Evolutionary conservation across 306 rosid genomes (phyloP), one percentile per base, ranked within the genome.

Genomic region (Quercus parvula): DNA sequence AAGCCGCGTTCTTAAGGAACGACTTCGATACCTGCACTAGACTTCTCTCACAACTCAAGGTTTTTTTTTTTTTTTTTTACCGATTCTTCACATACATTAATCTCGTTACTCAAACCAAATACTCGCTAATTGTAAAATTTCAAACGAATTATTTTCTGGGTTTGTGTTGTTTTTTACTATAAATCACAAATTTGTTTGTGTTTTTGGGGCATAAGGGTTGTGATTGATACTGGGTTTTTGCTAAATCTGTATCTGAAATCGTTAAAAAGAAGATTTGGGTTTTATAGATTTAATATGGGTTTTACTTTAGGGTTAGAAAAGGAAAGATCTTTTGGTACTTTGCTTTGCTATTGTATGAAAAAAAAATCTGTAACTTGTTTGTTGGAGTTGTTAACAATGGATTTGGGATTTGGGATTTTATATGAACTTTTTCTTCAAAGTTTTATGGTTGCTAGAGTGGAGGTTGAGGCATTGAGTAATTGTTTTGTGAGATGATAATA

Each of bases 11-110:
- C 76, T 44, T 64, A 12, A 82, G 99, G 68, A 87, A 83, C n/a
- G 99, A 92, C 82, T 90, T 44, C 57, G 85, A 87, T 52, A 77
- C 87, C 35, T 83, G 84, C 62, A 28, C 73, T 69, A 74, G 75
- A 49, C 86, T 90, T 35, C 95, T 94, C 35, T 90, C 94, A 9
- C 90, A 92, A 80, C 94, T 94, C 20, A 94, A 94, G 97, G 99
- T 95, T 78, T 49, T 49, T 4, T 22, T 22, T 24, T 24, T 24
- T 24, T 49, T 49, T 49, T 8, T 49, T 49, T 49, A 41, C 46
- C 46, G 46, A 41, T 41, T 41, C 46, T 41, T 41, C 46, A 41
- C 3, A 41, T 41, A 2, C 46, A 41, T 41, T 41, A 41, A 41
- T 41, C 12, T 41, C 46, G 46, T 41, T 41, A 8, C 46, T 41